A percentile compares a stretch with the other conserved stretches of the same genome.
Conservation (phyloP, 2,329 filamentous ascomycete genomes). For the Escovopsis sp. region DNA sequence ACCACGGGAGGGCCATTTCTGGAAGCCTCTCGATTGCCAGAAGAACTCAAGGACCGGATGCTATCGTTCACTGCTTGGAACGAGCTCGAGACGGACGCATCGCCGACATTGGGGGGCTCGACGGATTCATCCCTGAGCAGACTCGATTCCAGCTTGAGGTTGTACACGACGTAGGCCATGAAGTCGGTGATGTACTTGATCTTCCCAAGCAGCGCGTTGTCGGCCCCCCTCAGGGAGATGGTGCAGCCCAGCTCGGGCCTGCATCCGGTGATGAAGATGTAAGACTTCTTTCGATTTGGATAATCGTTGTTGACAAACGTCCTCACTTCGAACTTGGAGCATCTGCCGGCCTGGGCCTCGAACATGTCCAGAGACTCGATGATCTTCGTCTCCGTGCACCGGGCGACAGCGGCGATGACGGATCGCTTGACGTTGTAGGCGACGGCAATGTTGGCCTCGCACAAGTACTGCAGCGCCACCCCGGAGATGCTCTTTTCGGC, state of each 20-base stretch:
- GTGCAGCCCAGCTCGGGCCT: slow-evolving; percentile 84
- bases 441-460: slow-evolving; percentile 79
- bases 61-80: slow-evolving; percentile 25
- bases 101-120: slow-evolving; percentile 53
- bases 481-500: slow-evolving; percentile 88
- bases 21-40: slow-evolving; percentile 12
- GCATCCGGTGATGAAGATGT: slow-evolving; percentile 87
- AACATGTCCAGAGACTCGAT: slow-evolving; percentile 90
- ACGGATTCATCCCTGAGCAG: slow-evolving; percentile 88
- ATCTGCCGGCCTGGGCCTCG: slow-evolving; percentile 57
- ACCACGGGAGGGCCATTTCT: slow-evolving; percentile 16
- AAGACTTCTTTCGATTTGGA: slow-evolving; percentile 72
- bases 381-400: slow-evolving; percentile 81
- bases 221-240: slow-evolving; percentile 74
- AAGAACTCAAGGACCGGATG: slow-evolving; percentile 17
- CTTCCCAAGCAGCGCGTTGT: slow-evolving; percentile 52
- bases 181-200: slow-evolving; percentile 94
- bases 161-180: slow-evolving; percentile 98
- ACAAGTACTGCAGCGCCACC: slow-evolving; percentile 73
- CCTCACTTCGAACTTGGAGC: slow-evolving; percentile 83
- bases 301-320: slow-evolving; percentile 75
- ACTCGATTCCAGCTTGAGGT: slow-evolving; percentile 87
- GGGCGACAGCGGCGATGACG: slow-evolving; percentile 85
- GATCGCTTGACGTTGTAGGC: slow-evolving; percentile 94
- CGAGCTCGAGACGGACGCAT: slow-evolving; percentile 25